phyloP scores from a whole-genome alignment of 75 land plant species.

The Pinus taeda region DNA sequence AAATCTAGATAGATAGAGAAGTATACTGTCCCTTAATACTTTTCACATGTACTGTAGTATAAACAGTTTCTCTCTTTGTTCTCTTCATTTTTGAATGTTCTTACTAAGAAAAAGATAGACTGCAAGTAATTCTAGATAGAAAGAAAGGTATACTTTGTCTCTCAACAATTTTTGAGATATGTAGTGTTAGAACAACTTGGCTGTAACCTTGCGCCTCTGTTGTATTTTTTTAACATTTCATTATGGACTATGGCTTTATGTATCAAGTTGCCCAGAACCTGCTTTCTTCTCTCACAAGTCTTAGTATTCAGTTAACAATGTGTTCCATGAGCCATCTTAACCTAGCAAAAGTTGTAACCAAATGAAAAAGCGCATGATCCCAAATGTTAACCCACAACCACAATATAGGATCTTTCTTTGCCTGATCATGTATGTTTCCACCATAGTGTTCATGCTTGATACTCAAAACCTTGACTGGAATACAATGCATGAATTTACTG shows the following conservation, averaged over 20 bases:
- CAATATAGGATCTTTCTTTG: neutral
- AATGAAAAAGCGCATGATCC: no score
- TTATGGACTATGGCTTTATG: neutral
- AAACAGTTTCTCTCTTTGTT: neutral
- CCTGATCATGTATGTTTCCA: neutral
- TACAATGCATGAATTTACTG: neutral
- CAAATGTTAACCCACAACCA: no score
- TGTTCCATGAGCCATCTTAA: neutral
- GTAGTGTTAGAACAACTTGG: neutral
- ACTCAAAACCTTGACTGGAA: neutral
- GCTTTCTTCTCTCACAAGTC: neutral
- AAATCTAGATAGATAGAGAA: neutral
- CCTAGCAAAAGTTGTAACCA: neutral
- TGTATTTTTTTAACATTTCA: neutral
- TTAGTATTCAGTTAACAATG: neutral
- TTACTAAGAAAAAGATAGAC: neutral
- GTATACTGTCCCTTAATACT: neutral
- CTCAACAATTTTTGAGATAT: neutral
- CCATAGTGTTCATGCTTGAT: neutral
- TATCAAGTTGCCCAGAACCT: neutral
- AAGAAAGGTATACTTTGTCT: neutral
- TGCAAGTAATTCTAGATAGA: neutral
- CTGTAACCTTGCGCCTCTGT: neutral
- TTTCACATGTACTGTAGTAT: conserved; percentile 6
- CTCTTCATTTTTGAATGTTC: neutral